phyloP scores from a whole-genome alignment of 2,329 filamentous ascomycete genomes.

The Ascochyta lentis region DNA sequence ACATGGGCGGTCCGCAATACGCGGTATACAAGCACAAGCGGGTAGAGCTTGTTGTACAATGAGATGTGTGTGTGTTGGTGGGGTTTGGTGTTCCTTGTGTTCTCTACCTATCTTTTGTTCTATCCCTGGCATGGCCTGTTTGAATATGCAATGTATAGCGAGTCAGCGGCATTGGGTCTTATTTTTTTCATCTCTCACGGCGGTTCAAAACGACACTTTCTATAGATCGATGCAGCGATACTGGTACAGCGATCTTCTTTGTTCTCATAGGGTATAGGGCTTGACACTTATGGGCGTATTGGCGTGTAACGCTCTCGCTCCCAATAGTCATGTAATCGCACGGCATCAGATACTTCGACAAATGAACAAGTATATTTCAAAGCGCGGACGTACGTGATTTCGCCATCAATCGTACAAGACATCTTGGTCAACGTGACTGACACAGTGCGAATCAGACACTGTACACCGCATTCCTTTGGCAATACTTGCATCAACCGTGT shows the following conservation, averaged over 20 bases:
- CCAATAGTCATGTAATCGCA: slow-evolving; percentile 9
- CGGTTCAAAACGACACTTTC: slow-evolving; percentile 12
- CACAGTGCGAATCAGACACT: not conserved
- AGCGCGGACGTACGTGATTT: not conserved
- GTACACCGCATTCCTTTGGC: no score
- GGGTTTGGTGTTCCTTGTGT: slow-evolving; percentile 1
- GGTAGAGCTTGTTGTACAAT: slow-evolving; percentile 13
- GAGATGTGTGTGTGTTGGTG: slow-evolving; percentile 12
- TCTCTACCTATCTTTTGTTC: not conserved
- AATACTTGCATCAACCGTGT: not conserved
- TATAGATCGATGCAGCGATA: slow-evolving; percentile 15
- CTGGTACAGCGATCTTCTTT: slow-evolving; percentile 8
- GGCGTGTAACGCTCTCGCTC: not conserved
- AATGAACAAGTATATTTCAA: slow-evolving; percentile 1
- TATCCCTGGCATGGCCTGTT: slow-evolving; percentile 12
- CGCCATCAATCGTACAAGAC: not conserved
- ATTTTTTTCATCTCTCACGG: slow-evolving; percentile 9
- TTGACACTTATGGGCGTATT: slow-evolving; percentile 7
- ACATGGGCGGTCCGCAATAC: slow-evolving; percentile 1
- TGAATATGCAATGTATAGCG: slow-evolving; percentile 17
- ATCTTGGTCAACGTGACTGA: not conserved
- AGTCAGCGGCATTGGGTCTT: slow-evolving; percentile 8
- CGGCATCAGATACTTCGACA: slow-evolving; percentile 3
- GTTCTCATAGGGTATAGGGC: slow-evolving; percentile 1
- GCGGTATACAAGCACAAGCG: slow-evolving; percentile 7